phyloP scores from a whole-genome alignment of 371 early-diverging fungal species.

The Nosema muscidifuracis region DNA sequence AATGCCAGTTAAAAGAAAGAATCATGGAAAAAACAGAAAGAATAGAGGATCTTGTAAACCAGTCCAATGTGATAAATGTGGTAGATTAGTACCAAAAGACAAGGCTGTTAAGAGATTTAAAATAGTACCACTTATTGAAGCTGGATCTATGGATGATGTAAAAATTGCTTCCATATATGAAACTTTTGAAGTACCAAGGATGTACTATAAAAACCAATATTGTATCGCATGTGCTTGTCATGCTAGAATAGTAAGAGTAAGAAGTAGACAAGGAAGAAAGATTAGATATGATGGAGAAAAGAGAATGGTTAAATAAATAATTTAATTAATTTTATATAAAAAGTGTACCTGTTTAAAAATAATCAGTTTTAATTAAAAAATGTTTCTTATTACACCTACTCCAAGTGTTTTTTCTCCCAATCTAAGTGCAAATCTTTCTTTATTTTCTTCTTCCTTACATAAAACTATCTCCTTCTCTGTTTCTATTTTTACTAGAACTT shows the following conservation, averaged over 20 bases:
- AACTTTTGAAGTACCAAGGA: constrained; percentile 87
- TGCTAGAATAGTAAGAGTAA: constrained; percentile 85
- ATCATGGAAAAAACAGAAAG: constrained; percentile 92
- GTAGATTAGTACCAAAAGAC: constrained; percentile 92
- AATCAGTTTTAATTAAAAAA: constrained; percentile 41
- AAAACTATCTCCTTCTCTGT: constrained; percentile 42
- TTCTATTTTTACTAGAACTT: constrained; percentile 54
- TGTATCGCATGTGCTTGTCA: constrained; percentile 97
- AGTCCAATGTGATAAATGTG: constrained; percentile 95
- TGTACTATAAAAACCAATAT: constrained; percentile 90
- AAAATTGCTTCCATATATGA: constrained; percentile 83
- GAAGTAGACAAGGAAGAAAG: constrained; percentile 77
- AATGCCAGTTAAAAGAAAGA: constrained; percentile 76
- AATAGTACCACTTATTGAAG: constrained; percentile 92
- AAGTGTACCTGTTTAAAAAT: neutral
- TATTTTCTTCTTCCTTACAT: constrained; percentile 22
- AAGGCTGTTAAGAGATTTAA: constrained; percentile 96
- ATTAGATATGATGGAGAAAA: constrained; percentile 75
- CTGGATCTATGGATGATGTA: constrained; percentile 89
- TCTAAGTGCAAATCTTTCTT: constrained; percentile 61
- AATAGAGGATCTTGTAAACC: constrained; percentile 91
- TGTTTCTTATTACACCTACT: constrained; percentile 57
- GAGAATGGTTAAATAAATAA: neutral
- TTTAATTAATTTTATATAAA: neutral
- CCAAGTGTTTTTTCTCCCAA: constrained; percentile 62